Conservation (phyloP, 352 stramenopile species). For the Pythium dissotocum region DNA sequence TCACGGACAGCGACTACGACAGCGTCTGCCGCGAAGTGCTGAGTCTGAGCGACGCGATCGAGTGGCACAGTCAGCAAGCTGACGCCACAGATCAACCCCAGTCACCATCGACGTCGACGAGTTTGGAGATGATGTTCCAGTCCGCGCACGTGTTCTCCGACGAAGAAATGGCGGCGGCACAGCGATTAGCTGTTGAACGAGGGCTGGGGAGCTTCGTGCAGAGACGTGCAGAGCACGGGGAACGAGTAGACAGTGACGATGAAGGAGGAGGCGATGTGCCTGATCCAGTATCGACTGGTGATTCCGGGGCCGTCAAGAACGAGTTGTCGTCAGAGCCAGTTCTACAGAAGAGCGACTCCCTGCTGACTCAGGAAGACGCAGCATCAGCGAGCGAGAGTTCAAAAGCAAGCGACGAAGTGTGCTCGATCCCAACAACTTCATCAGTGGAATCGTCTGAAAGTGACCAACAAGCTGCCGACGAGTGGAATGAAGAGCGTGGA, state of each 20-base stretch:
- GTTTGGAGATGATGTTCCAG: constrained; percentile 11
- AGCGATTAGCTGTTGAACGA: not conserved
- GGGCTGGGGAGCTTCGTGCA: not conserved
- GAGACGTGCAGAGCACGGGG: not conserved
- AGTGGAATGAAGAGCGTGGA: too few species aligned
- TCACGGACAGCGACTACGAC: constrained; percentile 22
- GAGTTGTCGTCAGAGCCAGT: not conserved
- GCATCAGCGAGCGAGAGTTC: too few species aligned
- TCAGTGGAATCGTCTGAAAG: too few species aligned
- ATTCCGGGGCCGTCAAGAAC: not conserved
- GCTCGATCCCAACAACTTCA: too few species aligned
- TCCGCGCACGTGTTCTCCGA: constrained; percentile 16
- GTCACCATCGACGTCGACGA: not conserved
- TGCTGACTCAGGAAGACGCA: not conserved
- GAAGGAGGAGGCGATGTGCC: not conserved
- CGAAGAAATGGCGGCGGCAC: constrained; percentile 7
- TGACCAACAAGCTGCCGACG: too few species aligned
- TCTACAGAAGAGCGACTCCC: not conserved
- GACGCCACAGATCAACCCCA: not conserved
- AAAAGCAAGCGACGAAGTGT: too few species aligned
- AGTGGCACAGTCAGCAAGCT: constrained; percentile 4
- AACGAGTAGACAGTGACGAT: not conserved
- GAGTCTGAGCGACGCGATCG: constrained; percentile 15
- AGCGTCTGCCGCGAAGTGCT: constrained; percentile 14
- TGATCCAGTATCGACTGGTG: not conserved